These are phyloP conservation scores for Colletotrichum cereale DNA, from an alignment of 2,329 filamentous ascomycete species.

Conservation along the genomic window DNA sequence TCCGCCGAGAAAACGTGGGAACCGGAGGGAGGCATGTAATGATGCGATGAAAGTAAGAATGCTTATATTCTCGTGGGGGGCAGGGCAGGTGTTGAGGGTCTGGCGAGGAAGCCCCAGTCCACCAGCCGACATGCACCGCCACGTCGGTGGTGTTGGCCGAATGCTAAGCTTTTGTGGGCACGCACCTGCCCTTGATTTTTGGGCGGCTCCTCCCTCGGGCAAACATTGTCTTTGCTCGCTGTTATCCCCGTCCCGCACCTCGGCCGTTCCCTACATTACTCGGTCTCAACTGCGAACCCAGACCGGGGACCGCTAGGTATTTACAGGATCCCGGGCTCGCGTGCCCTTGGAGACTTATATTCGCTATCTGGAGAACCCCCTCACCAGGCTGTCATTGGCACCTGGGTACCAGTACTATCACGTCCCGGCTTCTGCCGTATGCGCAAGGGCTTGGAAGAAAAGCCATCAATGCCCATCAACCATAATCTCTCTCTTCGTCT, in stretches of 20 bases:
- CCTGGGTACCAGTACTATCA: too few species aligned
- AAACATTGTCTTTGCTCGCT: background rate
- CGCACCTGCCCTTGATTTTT: conserved; percentile 17
- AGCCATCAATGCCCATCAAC: background rate
- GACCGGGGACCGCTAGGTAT: too few species aligned
- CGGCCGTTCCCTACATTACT: conserved; percentile 2
- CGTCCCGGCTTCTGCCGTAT: background rate
- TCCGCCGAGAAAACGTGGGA: background rate
- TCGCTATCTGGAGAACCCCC: background rate
- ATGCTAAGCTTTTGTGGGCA: conserved; percentile 33
- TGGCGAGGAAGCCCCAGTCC: background rate
- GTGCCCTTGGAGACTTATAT: background rate
- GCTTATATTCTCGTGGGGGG: background rate
- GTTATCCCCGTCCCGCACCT: background rate
- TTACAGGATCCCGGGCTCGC: background rate
- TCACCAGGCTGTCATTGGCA: background rate
- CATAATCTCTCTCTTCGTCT: conserved; percentile 13
- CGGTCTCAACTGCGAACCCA: too few species aligned
- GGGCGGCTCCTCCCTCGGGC: background rate
- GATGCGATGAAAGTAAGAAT: background rate
- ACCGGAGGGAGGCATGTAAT: too few species aligned
- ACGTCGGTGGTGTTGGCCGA: background rate
- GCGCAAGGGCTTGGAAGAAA: background rate
- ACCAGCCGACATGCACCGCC: background rate
- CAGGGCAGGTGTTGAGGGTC: background rate